Evolutionary conservation across 345 rosid species (phyloP), one percentile per base, ranked within the genome.

Genomic region (Mangifera indica): DNA sequence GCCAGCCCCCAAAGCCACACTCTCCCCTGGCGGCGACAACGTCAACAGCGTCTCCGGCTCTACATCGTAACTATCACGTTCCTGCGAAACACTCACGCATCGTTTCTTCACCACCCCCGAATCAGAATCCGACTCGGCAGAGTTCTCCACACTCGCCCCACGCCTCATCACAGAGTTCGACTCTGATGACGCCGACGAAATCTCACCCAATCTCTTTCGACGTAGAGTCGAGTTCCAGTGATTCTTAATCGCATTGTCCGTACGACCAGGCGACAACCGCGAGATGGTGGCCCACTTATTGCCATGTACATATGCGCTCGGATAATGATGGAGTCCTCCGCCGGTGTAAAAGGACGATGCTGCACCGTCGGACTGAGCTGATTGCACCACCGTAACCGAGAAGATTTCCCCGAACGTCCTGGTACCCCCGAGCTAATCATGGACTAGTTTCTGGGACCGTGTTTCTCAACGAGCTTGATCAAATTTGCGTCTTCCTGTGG

Each of bases 241-340:
- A 51, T 89, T 87, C 77, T 89, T 87, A 25, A 89, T 82, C 0
- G 89, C 88, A 59, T 89, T 87, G 69, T 89, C 94, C 0, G 94
- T 89, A 29, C 91, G 87, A 9, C 91, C 94, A 0, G 94, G 86
- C 66, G 87, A 72, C 21, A 82, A 80, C n/a, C 94, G 77, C 25
- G 94, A 82, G 51, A 87, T 87, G 53, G 94, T 81, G 37, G 94
- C 94, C 91, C 94, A 86, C 78, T 83, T 86, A 70, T 87, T 87
- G 13, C 91, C 91, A 40, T 86, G 91, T 21, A 76, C 15, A 21
- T 74, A 48, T 89, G 90, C 1, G 87, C 90, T 57, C 75, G 83
- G 51, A 84, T 68, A 26, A 86, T 87, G 63, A 70, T 32, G 4
- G 80, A 79, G 51, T 89, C 94, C 82, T 87, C 94, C 0, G 81